These are phyloP conservation scores for Tolypocladium cylindrosporum DNA, from an alignment of 2,329 filamentous ascomycete species.

Conservation along the genomic window DNA sequence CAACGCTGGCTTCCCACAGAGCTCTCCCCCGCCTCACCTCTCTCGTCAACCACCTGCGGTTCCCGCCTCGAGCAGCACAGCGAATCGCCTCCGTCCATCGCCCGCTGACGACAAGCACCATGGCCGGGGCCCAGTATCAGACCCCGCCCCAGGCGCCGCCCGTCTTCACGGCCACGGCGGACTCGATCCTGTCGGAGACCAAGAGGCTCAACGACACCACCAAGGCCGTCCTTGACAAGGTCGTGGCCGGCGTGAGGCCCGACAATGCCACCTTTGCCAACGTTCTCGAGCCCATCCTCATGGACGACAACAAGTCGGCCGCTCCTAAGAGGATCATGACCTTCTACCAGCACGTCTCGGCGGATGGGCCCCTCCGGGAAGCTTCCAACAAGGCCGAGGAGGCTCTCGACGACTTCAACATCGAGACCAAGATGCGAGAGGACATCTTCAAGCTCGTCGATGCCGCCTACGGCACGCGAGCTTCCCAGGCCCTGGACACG, in stretches of 20 bases:
- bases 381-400: conserved; percentile 69
- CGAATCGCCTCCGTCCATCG: conserved; percentile 12
- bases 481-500: conserved; percentile 47
- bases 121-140: conserved; percentile 58
- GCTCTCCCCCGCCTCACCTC: conserved; percentile 47
- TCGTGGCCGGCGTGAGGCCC: conserved; percentile 51
- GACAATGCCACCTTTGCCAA: conserved; percentile 43
- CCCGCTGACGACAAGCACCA: conserved; percentile 40
- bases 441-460: conserved; percentile 64
- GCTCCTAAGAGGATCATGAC: conserved; percentile 57
- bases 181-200: conserved; percentile 57
- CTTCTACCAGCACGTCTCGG: conserved; percentile 74
- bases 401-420: conserved; percentile 65
- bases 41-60: conserved; percentile 42
- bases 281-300: conserved; percentile 56
- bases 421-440: conserved; percentile 73
- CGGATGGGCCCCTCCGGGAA: conserved; percentile 57
- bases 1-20: conserved; percentile 59
- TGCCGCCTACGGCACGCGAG: conserved; percentile 40
- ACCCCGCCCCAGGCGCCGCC: conserved; percentile 71
- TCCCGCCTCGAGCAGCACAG: background rate
- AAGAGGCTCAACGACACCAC: conserved; percentile 55
- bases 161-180: conserved; percentile 64
- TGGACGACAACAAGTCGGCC: conserved; percentile 57
- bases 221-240: conserved; percentile 53